These are phyloP conservation scores for Physocladia obscura DNA, from an alignment of 192 early-diverging fungal genomes.

Conservation along the genomic window DNA sequence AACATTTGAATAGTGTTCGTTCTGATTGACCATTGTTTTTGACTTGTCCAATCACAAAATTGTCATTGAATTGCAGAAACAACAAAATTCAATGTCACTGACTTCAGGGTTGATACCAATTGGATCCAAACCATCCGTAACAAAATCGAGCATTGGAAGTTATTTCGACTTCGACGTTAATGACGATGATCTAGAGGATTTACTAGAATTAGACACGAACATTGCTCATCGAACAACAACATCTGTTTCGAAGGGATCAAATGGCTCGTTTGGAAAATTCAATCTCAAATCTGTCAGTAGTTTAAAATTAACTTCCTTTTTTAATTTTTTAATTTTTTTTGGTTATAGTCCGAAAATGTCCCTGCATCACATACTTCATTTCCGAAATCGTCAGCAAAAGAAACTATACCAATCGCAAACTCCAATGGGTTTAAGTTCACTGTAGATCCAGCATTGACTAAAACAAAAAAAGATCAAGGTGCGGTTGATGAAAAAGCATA, in stretches of 20 bases:
- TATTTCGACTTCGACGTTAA: conserved; percentile 18
- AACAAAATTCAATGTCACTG: conserved; percentile 18
- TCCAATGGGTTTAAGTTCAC: background rate
- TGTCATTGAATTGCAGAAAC: background rate
- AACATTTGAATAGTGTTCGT: too few relatives aligned
- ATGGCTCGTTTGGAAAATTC: background rate
- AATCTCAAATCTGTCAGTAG: background rate
- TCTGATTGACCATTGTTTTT: too few relatives aligned
- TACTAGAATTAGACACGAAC: conserved; percentile 13
- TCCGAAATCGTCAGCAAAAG: conserved; percentile 3
- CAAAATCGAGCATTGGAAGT: background rate
- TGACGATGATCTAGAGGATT: conserved; percentile 21
- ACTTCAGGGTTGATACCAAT: conserved; percentile 13
- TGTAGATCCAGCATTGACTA: background rate
- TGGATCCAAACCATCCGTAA: background rate
- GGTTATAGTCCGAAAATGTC: background rate
- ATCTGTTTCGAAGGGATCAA: background rate
- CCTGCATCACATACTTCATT: conserved; percentile 3
- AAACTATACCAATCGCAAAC: background rate
- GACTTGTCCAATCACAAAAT: too few relatives aligned
- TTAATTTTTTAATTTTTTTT: background rate
- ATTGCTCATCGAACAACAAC: background rate
- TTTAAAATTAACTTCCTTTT: background rate
- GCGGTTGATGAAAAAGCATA: background rate
- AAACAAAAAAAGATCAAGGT: background rate